phyloP scores from a whole-genome alignment of 148 eudicot genomes.

The Rhododendron mucronatum region DNA sequence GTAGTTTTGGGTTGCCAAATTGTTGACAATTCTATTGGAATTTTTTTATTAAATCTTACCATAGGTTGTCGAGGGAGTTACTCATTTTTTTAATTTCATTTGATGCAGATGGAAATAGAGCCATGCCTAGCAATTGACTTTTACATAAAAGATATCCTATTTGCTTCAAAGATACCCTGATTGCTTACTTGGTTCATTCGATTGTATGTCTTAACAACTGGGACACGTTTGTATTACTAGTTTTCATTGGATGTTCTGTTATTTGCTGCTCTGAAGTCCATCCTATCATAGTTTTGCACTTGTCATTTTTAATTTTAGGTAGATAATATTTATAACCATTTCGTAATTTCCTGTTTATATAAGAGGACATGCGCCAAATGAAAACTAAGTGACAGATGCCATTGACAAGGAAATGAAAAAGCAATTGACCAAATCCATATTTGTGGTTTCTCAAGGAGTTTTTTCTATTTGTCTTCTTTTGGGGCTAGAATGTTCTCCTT shows the following conservation, averaged over 20 bases:
- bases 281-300: not conserved
- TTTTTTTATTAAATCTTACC: not conserved
- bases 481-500: not conserved
- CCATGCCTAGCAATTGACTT: slow-evolving; percentile 87
- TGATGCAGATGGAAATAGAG: slow-evolving; percentile 85
- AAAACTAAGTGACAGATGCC: not conserved
- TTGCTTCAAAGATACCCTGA: slow-evolving; percentile 69
- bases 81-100: slow-evolving; percentile 5
- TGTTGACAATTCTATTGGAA: not conserved
- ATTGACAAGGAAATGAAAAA: not conserved
- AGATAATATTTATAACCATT: not conserved
- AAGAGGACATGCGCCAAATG: not conserved
- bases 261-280: not conserved
- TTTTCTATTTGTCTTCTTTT: not conserved
- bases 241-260: not conserved
- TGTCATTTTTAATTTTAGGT: not conserved
- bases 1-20: slow-evolving; percentile 1
- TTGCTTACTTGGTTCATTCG: slow-evolving; percentile 1
- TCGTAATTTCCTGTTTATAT: not conserved
- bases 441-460: not conserved
- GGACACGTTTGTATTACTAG: not conserved
- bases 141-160: slow-evolving; percentile 61
- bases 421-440: not conserved
- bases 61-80: slow-evolving; percentile 13
- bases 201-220: not conserved